phyloP scores from a whole-genome alignment of 495 filamentous ascomycete genomes.

The Cladorrhinum samala region DNA sequence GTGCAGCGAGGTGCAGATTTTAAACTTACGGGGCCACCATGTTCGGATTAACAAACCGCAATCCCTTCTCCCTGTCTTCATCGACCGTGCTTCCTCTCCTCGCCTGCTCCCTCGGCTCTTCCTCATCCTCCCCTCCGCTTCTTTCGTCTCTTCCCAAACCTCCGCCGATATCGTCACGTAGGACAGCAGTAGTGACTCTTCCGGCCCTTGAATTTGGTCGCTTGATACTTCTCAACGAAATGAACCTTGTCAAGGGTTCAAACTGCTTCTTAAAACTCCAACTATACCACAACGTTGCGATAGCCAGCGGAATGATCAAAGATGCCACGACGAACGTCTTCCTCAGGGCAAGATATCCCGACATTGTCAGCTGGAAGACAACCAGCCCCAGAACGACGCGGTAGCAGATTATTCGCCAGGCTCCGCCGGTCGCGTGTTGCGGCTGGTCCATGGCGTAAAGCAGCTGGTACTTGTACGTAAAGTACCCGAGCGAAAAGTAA shows the following conservation, averaged over 20 bases:
- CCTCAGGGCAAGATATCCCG: constrained; percentile 74
- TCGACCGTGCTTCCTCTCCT: constrained; percentile 52
- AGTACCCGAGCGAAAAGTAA: constrained; percentile 86
- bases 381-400: constrained; percentile 76
- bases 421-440: constrained; percentile 87
- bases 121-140: constrained; percentile 20
- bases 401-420: constrained; percentile 94
- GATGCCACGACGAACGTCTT: constrained; percentile 62
- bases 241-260: constrained; percentile 82
- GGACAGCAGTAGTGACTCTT: constrained; percentile 30
- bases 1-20: background rate
- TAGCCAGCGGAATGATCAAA: constrained; percentile 68
- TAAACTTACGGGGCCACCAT: constrained; percentile 55
- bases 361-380: constrained; percentile 86
- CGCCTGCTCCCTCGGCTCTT: constrained; percentile 20
- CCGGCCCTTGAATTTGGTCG: constrained; percentile 41
- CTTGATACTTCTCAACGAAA: constrained; percentile 79
- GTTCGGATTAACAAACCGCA: constrained; percentile 68
- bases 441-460: constrained; percentile 98
- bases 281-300: constrained; percentile 76
- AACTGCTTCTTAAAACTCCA: constrained; percentile 70
- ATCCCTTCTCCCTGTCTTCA: constrained; percentile 58
- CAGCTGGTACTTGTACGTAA: constrained; percentile 96
- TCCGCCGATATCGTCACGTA: too few relatives aligned
- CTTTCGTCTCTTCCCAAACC: constrained; percentile 33